Base-by-base conservation (phyloP, 495 filamentous ascomycete genomes). In the Aspergillus nanangensis region DNA sequence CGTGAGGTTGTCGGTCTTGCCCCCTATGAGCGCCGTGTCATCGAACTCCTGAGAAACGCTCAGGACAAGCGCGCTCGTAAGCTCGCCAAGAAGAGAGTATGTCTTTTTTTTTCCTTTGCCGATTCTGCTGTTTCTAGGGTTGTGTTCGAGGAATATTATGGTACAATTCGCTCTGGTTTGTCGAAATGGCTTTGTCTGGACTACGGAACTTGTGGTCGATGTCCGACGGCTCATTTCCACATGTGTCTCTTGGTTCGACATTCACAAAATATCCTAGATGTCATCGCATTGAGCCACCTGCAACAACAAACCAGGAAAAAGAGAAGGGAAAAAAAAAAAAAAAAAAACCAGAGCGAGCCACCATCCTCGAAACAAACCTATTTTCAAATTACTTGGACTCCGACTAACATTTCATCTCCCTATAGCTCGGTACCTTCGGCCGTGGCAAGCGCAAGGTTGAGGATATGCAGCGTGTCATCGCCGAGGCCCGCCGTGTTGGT, bases 61-160 rank as follows among this genome's bases (percentile, higher is more conserved):
- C 95, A 95, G 78, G 93, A 98, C 74, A 98, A 98, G 87, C 88
- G 93, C 75, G 93, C 93, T 52, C 80, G 93, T 55, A 97, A 97
- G 83, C 86, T 96, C 64, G 93, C 93, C 56, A 98, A 98, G 92
- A 96, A 95, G 86, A 81, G 93, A 74, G 88, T 88, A 80, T 52
- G 77, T 81, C 38, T 48, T 44, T 18, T 39, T 32, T 15, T 37
- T 23, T 5, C 2, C 14, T 19, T 21, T 25, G n/a, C 23, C 7
- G 29, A 41, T 25, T 39, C 20, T 5, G 7, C 37, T 5, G 23
- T 32, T n/a, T 5, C 19, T 14, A 14, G 2, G 22, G 13, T 14
- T 4, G 20, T 25, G 33, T 14, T 36, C 15, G 33, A 3, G 2
- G 33, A 10, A 18, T 15, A 4, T n/a, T 35, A 9, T 36, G 33